phyloP scores from a whole-genome alignment of 805 yeast species.

The Pichia exigua region DNA sequence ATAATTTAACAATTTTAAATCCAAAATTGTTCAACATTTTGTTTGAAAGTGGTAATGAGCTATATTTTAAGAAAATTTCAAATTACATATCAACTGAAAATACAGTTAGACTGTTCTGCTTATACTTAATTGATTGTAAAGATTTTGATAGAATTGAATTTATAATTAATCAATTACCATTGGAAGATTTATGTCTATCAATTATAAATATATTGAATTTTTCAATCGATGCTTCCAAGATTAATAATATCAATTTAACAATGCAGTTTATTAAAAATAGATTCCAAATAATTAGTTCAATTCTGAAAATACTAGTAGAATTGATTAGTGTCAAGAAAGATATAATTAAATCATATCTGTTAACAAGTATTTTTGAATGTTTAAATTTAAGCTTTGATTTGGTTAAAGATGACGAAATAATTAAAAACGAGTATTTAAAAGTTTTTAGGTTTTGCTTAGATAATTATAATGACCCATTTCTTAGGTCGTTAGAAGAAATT shows the following conservation, averaged over 20 bases:
- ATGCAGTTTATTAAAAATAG: slow-evolving; percentile 26
- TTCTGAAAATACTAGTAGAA: slow-evolving; percentile 12
- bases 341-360: slow-evolving; percentile 14
- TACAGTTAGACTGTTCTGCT: slow-evolving; percentile 20
- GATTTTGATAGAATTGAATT: slow-evolving; percentile 2
- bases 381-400: slow-evolving; percentile 20
- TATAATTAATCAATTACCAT: slow-evolving; percentile 12
- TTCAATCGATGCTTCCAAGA: slow-evolving; percentile 22
- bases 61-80: slow-evolving; percentile 10
- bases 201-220: slow-evolving; percentile 15
- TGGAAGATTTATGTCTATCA: slow-evolving; percentile 21
- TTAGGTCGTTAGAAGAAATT: slow-evolving; percentile 12
- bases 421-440: slow-evolving; percentile 4
- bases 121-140: slow-evolving; percentile 8
- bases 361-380: slow-evolving; percentile 18
- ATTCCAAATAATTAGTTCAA: slow-evolving; percentile 15
- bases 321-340: slow-evolving; percentile 8
- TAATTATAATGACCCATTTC: slow-evolving; percentile 12
- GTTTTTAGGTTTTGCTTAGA: slow-evolving; percentile 12
- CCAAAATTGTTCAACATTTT: slow-evolving; percentile 19
- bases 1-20: slow-evolving; percentile 18
- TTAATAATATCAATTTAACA: slow-evolving; percentile 22
- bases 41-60: slow-evolving; percentile 11
- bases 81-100: slow-evolving; percentile 22
- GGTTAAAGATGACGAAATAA: slow-evolving; percentile 9